Evolutionary conservation across 2,329 filamentous ascomycete species (phyloP).

Genomic region (Davidsoniella australis): DNA sequence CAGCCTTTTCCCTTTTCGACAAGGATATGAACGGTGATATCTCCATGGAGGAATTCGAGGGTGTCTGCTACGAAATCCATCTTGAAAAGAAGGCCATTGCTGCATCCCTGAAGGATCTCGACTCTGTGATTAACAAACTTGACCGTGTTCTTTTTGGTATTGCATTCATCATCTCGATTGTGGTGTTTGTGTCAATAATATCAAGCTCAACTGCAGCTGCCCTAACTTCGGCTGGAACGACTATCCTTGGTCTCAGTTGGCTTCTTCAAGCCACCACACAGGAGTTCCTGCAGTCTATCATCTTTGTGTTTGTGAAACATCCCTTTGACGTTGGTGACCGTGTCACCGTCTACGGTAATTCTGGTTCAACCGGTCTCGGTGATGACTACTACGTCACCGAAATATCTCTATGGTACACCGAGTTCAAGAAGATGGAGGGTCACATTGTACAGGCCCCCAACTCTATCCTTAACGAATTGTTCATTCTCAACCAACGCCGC

Average conservation of each 20-base stretch:
- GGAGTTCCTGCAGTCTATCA: conserved; percentile 82
- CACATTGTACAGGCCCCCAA: conserved; percentile 93
- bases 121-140: conserved; percentile 81
- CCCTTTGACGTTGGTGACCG: conserved; percentile 93
- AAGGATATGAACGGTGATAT: conserved; percentile 95
- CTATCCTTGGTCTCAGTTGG: conserved; percentile 82
- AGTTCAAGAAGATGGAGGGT: conserved; percentile 97
- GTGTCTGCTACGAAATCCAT: conserved; percentile 85
- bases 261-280: conserved; percentile 83
- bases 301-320: conserved; percentile 95
- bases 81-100: conserved; percentile 91
- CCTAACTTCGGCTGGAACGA: conserved; percentile 74
- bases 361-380: conserved; percentile 57
- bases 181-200: conserved; percentile 79
- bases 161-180: conserved; percentile 59
- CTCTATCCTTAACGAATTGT: conserved; percentile 78
- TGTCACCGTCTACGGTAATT: conserved; percentile 80
- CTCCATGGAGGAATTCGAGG: conserved; percentile 84
- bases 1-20: conserved; percentile 83
- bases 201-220: conserved; percentile 82
- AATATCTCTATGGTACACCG: conserved; percentile 81
- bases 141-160: conserved; percentile 81
- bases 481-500: conserved; percentile 87
- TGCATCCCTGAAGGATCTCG: conserved; percentile 82
- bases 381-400: conserved; percentile 96